A percentile compares a stretch with the other conserved stretches of the same genome.
Evolutionary conservation across 768 basidiomycete species (phyloP).

Genomic region (Galerina sulciceps): DNA sequence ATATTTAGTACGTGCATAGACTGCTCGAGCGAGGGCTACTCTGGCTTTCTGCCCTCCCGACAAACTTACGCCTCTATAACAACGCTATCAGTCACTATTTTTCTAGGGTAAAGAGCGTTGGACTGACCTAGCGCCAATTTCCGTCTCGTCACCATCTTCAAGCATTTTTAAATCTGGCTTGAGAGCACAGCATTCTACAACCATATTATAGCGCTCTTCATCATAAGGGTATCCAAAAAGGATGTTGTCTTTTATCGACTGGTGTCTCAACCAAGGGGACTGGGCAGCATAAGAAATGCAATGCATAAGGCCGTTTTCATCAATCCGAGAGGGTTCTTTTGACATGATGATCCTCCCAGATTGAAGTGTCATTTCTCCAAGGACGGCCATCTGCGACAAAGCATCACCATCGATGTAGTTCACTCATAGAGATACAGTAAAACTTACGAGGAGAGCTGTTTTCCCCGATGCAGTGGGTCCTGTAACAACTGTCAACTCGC

Average conservation of each 20-base stretch:
- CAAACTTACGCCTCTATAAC: slow-evolving; percentile 66
- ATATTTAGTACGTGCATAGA: slow-evolving; percentile 72
- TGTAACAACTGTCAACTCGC: slow-evolving; percentile 70
- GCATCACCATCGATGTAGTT: background rate
- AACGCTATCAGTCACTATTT: background rate
- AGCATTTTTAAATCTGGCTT: slow-evolving; percentile 79
- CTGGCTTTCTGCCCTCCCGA: slow-evolving; percentile 87
- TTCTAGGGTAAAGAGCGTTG: background rate
- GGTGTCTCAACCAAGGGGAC: slow-evolving; percentile 70
- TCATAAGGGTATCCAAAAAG: slow-evolving; percentile 76
- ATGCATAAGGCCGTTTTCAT: slow-evolving; percentile 64
- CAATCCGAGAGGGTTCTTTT: slow-evolving; percentile 63
- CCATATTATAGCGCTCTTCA: slow-evolving; percentile 72
- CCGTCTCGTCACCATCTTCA: slow-evolving; percentile 85
- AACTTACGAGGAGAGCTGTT: slow-evolving; percentile 70
- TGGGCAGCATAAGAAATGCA: slow-evolving; percentile 76
- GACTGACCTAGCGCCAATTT: slow-evolving; percentile 73
- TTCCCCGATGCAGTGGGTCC: slow-evolving; percentile 87
- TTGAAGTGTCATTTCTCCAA: slow-evolving; percentile 71
- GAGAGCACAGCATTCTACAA: slow-evolving; percentile 86
- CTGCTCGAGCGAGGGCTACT: slow-evolving; percentile 82
- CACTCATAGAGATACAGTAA: background rate
- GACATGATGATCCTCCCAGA: slow-evolving; percentile 60
- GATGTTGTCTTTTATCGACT: slow-evolving; percentile 82
- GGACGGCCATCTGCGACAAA: slow-evolving; percentile 58